Conservation (phyloP, 1,139 yeast species). For the Pneumocystis murina region DNA sequence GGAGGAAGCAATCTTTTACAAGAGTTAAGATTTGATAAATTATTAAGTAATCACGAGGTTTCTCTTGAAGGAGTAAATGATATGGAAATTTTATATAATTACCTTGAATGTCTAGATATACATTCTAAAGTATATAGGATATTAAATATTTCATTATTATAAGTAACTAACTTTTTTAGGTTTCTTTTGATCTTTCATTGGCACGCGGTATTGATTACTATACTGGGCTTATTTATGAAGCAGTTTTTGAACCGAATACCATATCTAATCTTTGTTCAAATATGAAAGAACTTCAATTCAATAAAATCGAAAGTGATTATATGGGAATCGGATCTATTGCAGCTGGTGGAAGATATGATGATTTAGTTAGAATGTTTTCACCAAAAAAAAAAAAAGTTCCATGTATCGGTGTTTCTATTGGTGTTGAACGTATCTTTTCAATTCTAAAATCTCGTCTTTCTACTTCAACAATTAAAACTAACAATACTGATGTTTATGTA, state of each 20-base stretch:
- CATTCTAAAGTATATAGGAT: conserved; percentile 17
- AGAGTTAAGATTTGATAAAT: conserved; percentile 41
- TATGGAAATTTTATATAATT: conserved; percentile 57
- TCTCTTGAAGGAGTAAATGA: conserved; percentile 75
- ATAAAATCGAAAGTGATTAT: conserved; percentile 38
- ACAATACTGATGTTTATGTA: conserved; percentile 80
- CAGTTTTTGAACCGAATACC: conserved; percentile 85
- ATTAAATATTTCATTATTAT: neutral
- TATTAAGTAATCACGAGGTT: conserved; percentile 44
- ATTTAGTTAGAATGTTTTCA: conserved; percentile 91
- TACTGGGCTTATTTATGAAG: conserved; percentile 92
- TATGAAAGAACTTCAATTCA: conserved; percentile 32
- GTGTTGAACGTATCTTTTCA: conserved; percentile 88
- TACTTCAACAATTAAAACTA: conserved; percentile 42
- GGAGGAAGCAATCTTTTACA: conserved; percentile 54
- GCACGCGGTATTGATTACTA: conserved; percentile 97
- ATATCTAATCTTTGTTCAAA: conserved; percentile 36
- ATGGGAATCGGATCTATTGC: conserved; percentile 98
- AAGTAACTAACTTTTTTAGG: conserved; percentile 23
- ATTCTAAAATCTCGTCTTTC: conserved; percentile 65
- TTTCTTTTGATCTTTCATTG: conserved; percentile 79
- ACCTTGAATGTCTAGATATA: conserved; percentile 66
- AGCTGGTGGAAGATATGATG: conserved; percentile 97
- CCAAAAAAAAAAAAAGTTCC: conserved; percentile 70
- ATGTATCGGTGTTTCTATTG: conserved; percentile 92